These are phyloP conservation scores for Mycena chlorophos DNA, from an alignment of 768 basidiomycete genomes.

Conservation along the genomic window DNA sequence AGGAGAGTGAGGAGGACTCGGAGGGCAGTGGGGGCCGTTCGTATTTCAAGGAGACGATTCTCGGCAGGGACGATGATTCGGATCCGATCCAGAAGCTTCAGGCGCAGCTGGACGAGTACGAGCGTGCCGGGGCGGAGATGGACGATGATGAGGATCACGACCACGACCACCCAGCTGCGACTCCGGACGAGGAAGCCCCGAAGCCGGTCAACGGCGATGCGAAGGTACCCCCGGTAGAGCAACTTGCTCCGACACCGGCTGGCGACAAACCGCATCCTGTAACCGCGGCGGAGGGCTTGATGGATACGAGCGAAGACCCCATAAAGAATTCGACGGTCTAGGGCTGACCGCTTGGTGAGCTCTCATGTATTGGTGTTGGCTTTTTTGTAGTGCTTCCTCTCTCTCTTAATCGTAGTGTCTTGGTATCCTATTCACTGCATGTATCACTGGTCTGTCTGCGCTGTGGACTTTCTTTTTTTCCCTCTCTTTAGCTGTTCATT, in stretches of 20 bases:
- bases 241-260: conserved; percentile 49
- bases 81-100: conserved; percentile 60
- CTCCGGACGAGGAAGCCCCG: conserved; percentile 37
- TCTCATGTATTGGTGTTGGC: conserved; percentile 15
- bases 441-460: neutral
- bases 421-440: neutral
- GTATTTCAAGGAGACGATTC: conserved; percentile 51
- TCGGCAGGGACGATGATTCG: conserved; percentile 44
- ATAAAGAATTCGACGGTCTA: conserved; percentile 29
- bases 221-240: conserved; percentile 42
- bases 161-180: conserved; percentile 29
- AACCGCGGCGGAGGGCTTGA: conserved; percentile 61
- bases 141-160: conserved; percentile 38
- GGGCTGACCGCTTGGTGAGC: neutral
- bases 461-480: neutral
- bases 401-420: conserved; percentile 4
- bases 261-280: conserved; percentile 57
- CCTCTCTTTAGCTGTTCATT: conserved; percentile 22
- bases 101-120: conserved; percentile 64
- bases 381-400: conserved; percentile 15
- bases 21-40: conserved; percentile 37
- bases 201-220: conserved; percentile 50
- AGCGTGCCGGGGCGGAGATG: conserved; percentile 29
- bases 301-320: conserved; percentile 66
- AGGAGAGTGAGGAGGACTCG: conserved; percentile 57